Evolutionary conservation across 2,329 filamentous ascomycete genomes (phyloP), one percentile per base, ranked within the genome.

Genomic region (Periconia digitata): DNA sequence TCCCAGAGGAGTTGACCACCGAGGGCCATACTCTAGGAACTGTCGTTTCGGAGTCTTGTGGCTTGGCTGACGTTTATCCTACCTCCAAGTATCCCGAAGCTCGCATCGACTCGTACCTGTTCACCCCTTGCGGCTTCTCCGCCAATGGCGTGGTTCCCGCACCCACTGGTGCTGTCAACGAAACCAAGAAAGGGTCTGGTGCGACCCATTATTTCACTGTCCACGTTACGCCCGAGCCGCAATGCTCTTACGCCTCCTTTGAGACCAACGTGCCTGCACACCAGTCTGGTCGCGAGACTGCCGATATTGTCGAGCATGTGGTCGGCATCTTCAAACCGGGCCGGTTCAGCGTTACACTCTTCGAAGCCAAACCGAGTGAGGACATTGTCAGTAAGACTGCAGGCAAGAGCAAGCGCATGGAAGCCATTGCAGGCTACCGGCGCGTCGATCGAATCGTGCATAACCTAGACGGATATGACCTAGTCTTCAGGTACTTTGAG

Each of bases 231-330:
- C 94, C 94, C 0, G 94, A 99, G 79, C 90, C 92, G 13, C 85
- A 96, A 64, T 99, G 92, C 78, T 96, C 92, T 5, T 99, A 95
- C 71, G 94, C 94, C 29, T 96, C 91, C 2, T 99, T 99, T 68
- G 94, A 99, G 79, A 97, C 94, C 58, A 99, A 97, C 62, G 92
- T 99, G 3, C 94, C 94, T 1, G 88, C 90, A 21, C 86, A 85
- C 5, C 90, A 96, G 75, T 90, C 84, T 47, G 92, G 92, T 15
- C 87, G 92, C 54, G 88, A 92, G 69, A 96, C 92, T 0, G 85
- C 85, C 21, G 92, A 96, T 56, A 87, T 97, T 51, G 88, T 99
- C 53, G 85, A 96, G 72, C 90, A 96, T 58, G 94, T 97, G 1
- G 91, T 97, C 38, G 81, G 84, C 55, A 99, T 99, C 67, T 99